Conservation (phyloP, 2,329 filamentous ascomycete genomes). For the Byssoonygena ceratinophila region DNA sequence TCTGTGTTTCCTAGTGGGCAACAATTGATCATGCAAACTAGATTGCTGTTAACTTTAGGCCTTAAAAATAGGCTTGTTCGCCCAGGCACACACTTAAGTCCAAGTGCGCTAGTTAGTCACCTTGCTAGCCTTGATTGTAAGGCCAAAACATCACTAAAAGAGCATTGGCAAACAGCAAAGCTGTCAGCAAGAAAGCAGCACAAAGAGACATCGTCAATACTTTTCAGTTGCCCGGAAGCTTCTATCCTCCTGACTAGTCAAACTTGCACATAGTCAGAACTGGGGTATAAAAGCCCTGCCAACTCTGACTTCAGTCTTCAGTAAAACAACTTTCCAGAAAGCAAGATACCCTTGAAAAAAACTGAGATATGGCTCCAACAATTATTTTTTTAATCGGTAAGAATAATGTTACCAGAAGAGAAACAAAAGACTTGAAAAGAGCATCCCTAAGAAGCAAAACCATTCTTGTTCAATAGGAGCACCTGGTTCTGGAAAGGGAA, state of each 20-base stretch:
- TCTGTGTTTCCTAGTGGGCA: too few relatives aligned
- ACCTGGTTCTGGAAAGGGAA: constrained; percentile 13
- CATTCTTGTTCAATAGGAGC: constrained; percentile 2
- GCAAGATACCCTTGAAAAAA: not conserved
- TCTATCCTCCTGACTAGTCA: not conserved
- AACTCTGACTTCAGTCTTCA: not conserved
- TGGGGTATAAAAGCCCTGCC: not conserved
- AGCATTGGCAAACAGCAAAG: not conserved
- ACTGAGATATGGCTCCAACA: not conserved
- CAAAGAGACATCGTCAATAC: too few relatives aligned
- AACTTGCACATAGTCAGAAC: not conserved
- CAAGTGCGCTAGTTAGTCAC: too few relatives aligned
- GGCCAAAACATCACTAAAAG: not conserved
- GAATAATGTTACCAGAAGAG: not conserved
- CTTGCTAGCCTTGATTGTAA: not conserved
- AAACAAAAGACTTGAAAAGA: not conserved
- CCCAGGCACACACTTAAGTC: too few relatives aligned
- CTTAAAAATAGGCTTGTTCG: too few relatives aligned
- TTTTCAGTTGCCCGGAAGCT: not conserved
- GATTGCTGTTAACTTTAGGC: too few relatives aligned
- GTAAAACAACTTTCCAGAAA: not conserved
- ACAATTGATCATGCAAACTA: too few relatives aligned
- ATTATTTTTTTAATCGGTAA: constrained; percentile 13
- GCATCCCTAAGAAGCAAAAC: not conserved
- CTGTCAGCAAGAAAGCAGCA: too few relatives aligned